phyloP scores from a whole-genome alignment of 1,284 basidiomycete species.

The Mrakiaceae sp. region DNA sequence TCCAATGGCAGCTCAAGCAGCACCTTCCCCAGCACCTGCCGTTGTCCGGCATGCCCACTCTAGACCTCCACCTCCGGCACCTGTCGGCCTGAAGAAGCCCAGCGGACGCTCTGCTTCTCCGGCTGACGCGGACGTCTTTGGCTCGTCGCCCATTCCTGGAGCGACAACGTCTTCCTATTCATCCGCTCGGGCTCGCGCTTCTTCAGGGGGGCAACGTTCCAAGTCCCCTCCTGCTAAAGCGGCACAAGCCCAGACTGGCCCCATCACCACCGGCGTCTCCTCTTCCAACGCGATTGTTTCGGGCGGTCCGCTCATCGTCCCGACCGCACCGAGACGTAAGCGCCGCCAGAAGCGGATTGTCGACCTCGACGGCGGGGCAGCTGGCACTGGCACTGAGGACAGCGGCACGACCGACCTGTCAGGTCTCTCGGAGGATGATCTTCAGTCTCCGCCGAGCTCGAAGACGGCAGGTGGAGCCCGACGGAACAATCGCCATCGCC shows the following conservation, averaged over 20 bases:
- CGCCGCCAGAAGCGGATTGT: slow-evolving; percentile 10
- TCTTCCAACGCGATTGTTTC: background rate
- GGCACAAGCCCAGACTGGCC: background rate
- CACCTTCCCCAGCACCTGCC: background rate
- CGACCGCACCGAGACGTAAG: background rate
- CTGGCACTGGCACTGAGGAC: background rate
- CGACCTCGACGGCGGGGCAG: slow-evolving; percentile 4
- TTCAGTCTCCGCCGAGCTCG: background rate
- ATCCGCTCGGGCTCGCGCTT: background rate
- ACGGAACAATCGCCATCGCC: background rate
- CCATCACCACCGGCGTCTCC: background rate
- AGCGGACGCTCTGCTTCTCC: background rate
- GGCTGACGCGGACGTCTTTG: background rate
- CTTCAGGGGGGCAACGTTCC: background rate
- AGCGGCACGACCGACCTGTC: background rate
- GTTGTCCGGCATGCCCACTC: background rate
- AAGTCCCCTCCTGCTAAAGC: too few relatives aligned
- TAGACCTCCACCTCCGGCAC: background rate
- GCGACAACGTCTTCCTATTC: background rate
- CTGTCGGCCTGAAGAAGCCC: background rate
- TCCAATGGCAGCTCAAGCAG: background rate
- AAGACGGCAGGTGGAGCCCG: background rate
- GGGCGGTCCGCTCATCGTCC: too few relatives aligned
- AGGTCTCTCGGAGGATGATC: background rate
- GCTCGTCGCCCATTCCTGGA: background rate